Percentiles rank a stretch among this genome's conserved stretches.
These are phyloP conservation scores for Trichosporon ovoides DNA, from an alignment of 1,284 basidiomycete genomes.

Conservation along the genomic window DNA sequence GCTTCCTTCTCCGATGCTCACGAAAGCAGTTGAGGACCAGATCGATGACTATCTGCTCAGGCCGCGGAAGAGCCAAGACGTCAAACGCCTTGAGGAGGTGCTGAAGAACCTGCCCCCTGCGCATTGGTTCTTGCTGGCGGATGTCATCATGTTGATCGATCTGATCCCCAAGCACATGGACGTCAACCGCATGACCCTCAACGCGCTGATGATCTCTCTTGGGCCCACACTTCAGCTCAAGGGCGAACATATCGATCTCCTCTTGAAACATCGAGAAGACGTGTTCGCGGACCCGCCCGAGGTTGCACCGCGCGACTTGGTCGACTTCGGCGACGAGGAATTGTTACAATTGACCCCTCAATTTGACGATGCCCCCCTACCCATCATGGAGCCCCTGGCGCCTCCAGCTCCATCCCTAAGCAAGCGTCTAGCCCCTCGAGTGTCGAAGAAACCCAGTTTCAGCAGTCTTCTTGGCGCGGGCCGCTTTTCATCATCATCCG, in stretches of 20 bases:
- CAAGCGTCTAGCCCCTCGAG: conserved; percentile 22
- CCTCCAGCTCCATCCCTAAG: background rate
- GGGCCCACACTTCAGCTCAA: conserved; percentile 42
- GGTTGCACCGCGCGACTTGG: conserved; percentile 27
- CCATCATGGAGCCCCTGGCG: conserved; percentile 8
- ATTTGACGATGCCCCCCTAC: conserved; percentile 7
- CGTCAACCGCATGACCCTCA: conserved; percentile 44
- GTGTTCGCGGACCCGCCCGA: conserved; percentile 36
- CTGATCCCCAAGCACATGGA: conserved; percentile 36
- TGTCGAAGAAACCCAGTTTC: conserved; percentile 30
- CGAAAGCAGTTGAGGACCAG: conserved; percentile 59
- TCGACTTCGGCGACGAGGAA: conserved; percentile 37
- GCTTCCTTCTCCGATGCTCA: conserved; percentile 73
- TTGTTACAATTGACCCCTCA: conserved; percentile 19
- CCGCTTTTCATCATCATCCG: conserved; percentile 6
- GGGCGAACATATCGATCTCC: conserved; percentile 32
- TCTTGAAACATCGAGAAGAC: conserved; percentile 29
- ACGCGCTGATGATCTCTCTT: conserved; percentile 42
- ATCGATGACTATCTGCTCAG: conserved; percentile 57
- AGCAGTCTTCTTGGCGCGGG: conserved; percentile 22
- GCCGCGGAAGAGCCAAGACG: conserved; percentile 8
- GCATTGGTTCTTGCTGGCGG: conserved; percentile 48
- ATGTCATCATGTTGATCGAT: conserved; percentile 42
- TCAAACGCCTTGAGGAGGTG: conserved; percentile 25
- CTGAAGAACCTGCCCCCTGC: conserved; percentile 38